These are phyloP conservation scores for Cryptomeria japonica DNA, from an alignment of 75 land plant genomes.

Conservation along the genomic window DNA sequence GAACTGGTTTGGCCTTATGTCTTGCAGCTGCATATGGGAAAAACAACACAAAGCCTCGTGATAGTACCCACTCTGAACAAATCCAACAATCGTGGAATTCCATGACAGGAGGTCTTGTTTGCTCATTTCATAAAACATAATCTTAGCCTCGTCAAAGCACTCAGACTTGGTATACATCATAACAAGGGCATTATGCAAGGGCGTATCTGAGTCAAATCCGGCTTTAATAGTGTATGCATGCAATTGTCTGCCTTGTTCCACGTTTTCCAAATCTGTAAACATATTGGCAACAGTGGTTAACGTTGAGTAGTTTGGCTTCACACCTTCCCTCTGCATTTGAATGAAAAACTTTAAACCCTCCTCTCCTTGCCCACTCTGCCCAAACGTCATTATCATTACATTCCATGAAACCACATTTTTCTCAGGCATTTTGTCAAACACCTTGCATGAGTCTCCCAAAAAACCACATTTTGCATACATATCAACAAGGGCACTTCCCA, in stretches of 20 bases:
- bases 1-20: constrained; percentile 19
- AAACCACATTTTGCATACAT: constrained; percentile 45
- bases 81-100: constrained; percentile 32
- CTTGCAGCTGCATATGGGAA: constrained; percentile 17
- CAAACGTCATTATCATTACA: constrained; percentile 42
- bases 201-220: constrained; percentile 17
- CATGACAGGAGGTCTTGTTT: constrained; percentile 23
- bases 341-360: not conserved
- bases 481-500: constrained; percentile 48
- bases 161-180: constrained; percentile 32
- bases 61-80: constrained; percentile 13
- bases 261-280: not conserved
- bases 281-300: not conserved
- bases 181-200: constrained; percentile 29
- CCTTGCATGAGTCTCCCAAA: constrained; percentile 27
- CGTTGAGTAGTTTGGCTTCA: not conserved
- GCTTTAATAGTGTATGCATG: constrained; percentile 36
- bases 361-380: constrained; percentile 34
- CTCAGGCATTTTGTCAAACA: constrained; percentile 59
- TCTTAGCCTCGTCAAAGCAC: constrained; percentile 8
- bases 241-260: constrained; percentile 17
- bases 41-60: constrained; percentile 24
- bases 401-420: constrained; percentile 62
- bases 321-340: not conserved
- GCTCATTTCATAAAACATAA: constrained; percentile 22